Conservation (phyloP, 495 filamentous ascomycete genomes). For the Polyplosphaeria fusca region DNA sequence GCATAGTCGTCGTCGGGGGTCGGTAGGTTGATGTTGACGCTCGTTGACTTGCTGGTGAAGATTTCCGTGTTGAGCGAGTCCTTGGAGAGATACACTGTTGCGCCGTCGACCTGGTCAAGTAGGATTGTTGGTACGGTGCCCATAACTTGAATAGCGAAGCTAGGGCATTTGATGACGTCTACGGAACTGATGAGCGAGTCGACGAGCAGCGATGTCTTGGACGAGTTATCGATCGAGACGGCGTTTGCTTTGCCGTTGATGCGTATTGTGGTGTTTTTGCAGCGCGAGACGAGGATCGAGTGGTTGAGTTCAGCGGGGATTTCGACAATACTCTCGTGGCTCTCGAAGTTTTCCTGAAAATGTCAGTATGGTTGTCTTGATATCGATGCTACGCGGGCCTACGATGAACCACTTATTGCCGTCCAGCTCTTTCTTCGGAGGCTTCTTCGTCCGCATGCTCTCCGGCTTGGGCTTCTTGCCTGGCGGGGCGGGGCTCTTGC, state of each 20-base stretch:
- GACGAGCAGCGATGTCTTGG: conserved; percentile 75
- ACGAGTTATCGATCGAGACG: conserved; percentile 87
- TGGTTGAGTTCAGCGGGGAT: conserved; percentile 78
- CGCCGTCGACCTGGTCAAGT: conserved; percentile 90
- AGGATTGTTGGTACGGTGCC: conserved; percentile 80
- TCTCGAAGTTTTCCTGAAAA: conserved; percentile 84
- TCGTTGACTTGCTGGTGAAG: conserved; percentile 79
- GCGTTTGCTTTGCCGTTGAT: conserved; percentile 91
- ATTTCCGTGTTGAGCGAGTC: conserved; percentile 75
- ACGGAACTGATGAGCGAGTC: conserved; percentile 87
- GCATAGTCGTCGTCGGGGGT: conserved; percentile 70
- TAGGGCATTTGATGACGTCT: conserved; percentile 88
- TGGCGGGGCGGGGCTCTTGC: conserved; percentile 74
- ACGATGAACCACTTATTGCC: conserved; percentile 93
- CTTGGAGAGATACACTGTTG: conserved; percentile 76
- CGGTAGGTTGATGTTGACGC: conserved; percentile 81
- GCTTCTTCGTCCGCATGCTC: conserved; percentile 89
- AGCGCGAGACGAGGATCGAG: conserved; percentile 85
- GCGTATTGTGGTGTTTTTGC: conserved; percentile 85
- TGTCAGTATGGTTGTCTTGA: neutral
- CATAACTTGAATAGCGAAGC: conserved; percentile 86
- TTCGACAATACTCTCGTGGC: conserved; percentile 60
- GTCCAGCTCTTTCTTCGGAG: conserved; percentile 84
- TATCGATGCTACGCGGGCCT: conserved; percentile 18
- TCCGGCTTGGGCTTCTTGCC: conserved; percentile 92